phyloP scores from a whole-genome alignment of 495 filamentous ascomycete species.

The Evernia prunastri region DNA sequence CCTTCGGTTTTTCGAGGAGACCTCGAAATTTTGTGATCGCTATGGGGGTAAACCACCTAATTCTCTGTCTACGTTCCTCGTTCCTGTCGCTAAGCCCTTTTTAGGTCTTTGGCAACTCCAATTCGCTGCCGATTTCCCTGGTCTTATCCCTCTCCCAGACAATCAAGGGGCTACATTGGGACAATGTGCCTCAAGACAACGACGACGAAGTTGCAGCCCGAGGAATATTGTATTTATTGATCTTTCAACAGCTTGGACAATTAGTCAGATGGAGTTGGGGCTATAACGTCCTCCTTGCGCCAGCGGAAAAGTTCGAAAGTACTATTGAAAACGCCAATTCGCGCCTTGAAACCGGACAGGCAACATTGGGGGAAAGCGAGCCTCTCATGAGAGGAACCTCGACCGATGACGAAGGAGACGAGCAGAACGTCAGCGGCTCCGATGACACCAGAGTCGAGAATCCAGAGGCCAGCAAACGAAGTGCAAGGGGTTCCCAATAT shows the following conservation, averaged over 20 bases:
- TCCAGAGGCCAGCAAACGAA: background rate
- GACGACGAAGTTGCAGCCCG: conserved; percentile 90
- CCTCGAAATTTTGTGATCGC: conserved; percentile 89
- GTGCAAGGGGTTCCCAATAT: conserved; percentile 14
- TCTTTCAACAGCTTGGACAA: conserved; percentile 97
- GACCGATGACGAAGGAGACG: conserved; percentile 26
- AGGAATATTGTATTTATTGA: conserved; percentile 89
- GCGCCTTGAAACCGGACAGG: conserved; percentile 58
- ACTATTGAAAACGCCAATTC: conserved; percentile 43
- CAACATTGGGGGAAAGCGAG: conserved; percentile 44
- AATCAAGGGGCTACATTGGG: conserved; percentile 86
- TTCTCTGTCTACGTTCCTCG: background rate
- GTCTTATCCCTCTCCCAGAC: conserved; percentile 91
- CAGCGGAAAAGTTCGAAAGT: conserved; percentile 62
- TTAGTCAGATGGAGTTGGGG: conserved; percentile 97
- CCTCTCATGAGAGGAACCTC: conserved; percentile 27
- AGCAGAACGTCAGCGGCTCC: conserved; percentile 36
- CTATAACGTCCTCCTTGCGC: conserved; percentile 83
- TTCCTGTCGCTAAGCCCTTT: conserved; percentile 8
- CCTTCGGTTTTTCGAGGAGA: conserved; percentile 74
- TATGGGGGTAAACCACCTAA: conserved; percentile 64
- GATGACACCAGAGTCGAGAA: conserved; percentile 20
- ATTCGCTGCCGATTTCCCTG: conserved; percentile 93
- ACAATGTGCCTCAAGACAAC: conserved; percentile 81
- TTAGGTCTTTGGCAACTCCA: conserved; percentile 92